phyloP scores from a whole-genome alignment of 2,329 filamentous ascomycete species.

The Hortaea werneckii region DNA sequence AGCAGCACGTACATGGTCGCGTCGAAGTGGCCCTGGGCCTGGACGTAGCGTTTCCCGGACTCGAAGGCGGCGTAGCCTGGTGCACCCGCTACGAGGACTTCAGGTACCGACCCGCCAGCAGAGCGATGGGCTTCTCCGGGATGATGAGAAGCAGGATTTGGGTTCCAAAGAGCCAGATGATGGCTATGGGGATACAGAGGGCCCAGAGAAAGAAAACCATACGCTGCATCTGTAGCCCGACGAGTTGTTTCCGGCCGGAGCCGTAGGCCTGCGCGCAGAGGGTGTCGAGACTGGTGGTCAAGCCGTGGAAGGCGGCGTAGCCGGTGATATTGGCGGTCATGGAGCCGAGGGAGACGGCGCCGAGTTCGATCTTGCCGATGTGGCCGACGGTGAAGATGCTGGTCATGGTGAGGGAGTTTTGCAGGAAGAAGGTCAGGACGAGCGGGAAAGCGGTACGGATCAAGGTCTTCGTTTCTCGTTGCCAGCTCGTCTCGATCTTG shows the following conservation, averaged over 20 bases:
- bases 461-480: conserved; percentile 76
- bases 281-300: conserved; percentile 84
- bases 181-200: conserved; percentile 60
- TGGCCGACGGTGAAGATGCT: conserved; percentile 41
- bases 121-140: conserved; percentile 60
- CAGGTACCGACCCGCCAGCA: conserved; percentile 63
- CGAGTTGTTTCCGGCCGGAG: conserved; percentile 77
- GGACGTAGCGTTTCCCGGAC: conserved; percentile 72
- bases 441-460: conserved; percentile 34
- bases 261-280: conserved; percentile 91
- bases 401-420: conserved; percentile 38
- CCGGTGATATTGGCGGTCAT: conserved; percentile 43
- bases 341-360: conserved; percentile 37
- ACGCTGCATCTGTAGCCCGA: conserved; percentile 71
- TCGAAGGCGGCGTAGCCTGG: conserved; percentile 71
- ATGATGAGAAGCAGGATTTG: conserved; percentile 54
- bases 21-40: conserved; percentile 78
- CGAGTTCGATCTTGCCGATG: conserved; percentile 39
- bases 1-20: conserved; percentile 76
- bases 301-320: conserved; percentile 44
- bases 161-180: conserved; percentile 62
- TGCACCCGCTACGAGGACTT: conserved; percentile 59
- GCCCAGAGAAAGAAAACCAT: conserved; percentile 70
- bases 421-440: conserved; percentile 39
- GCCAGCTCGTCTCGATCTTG: conserved; percentile 81